Conservation (phyloP, 2,329 filamentous ascomycete species). For the Fusarium bulbicola region DNA sequence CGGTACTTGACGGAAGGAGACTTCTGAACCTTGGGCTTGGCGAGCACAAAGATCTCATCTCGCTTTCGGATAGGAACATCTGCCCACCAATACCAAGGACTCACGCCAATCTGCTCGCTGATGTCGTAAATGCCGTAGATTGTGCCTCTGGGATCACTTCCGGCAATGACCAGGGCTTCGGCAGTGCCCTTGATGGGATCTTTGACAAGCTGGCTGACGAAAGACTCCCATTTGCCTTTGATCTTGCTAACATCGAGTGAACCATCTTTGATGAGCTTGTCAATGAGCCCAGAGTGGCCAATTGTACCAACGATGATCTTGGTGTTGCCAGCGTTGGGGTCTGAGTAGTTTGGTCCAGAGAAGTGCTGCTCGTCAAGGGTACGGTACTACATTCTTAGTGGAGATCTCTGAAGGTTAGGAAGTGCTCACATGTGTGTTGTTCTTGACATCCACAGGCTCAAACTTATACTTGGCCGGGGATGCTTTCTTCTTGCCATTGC, state of each 20-base stretch:
- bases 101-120: slow-evolving; percentile 68
- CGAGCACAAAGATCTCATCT: slow-evolving; percentile 58
- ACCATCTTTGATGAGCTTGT: not conserved
- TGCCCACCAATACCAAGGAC: slow-evolving; percentile 67
- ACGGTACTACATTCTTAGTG: slow-evolving; percentile 18
- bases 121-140: slow-evolving; percentile 69
- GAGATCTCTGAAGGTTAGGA: rapidly evolving
- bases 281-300: slow-evolving; percentile 69
- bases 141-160: slow-evolving; percentile 66
- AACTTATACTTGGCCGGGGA: slow-evolving; percentile 54
- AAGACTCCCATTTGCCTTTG: slow-evolving; percentile 75
- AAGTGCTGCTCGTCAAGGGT: slow-evolving; percentile 34
- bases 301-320: slow-evolving; percentile 76
- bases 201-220: slow-evolving; percentile 64
- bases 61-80: slow-evolving; percentile 62
- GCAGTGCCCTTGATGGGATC: slow-evolving; percentile 54
- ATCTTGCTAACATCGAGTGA: slow-evolving; percentile 59
- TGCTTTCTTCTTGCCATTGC: slow-evolving; percentile 55
- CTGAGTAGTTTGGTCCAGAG: slow-evolving; percentile 54
- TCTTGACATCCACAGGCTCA: slow-evolving; percentile 54
- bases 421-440: slow-evolving; percentile 56
- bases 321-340: slow-evolving; percentile 54
- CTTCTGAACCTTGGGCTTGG: slow-evolving; percentile 45
- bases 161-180: slow-evolving; percentile 64
- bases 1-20: slow-evolving; percentile 68